These are phyloP conservation scores for Suillus sp. DNA, from an alignment of 768 basidiomycete species.

Conservation along the genomic window DNA sequence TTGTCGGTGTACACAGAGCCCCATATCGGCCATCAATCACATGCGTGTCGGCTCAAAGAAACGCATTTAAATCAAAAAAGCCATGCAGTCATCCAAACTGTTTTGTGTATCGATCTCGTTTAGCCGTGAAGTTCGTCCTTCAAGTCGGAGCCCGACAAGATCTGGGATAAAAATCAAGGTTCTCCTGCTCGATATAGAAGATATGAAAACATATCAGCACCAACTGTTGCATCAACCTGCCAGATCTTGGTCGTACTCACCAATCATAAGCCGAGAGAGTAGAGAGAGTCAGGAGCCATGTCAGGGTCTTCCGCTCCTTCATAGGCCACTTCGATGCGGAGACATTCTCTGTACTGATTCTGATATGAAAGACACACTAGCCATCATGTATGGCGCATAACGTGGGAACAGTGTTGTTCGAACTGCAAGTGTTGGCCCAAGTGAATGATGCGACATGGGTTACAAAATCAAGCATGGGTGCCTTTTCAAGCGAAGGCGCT, in stretches of 20 bases:
- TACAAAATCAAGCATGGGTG: too few species aligned
- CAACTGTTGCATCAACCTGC: neutral
- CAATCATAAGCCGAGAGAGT: conserved; percentile 8
- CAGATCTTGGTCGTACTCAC: neutral
- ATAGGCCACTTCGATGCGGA: conserved; percentile 2
- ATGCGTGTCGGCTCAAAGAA: too few species aligned
- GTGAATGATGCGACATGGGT: neutral
- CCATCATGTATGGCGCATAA: too few species aligned
- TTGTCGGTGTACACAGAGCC: neutral
- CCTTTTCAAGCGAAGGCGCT: neutral
- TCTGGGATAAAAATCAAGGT: neutral
- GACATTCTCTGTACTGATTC: conserved; percentile 9
- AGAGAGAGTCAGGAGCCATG: neutral
- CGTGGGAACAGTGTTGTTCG: neutral
- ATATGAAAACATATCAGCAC: neutral
- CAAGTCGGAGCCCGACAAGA: neutral
- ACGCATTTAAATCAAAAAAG: too few species aligned
- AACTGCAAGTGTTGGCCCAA: neutral
- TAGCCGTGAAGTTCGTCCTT: neutral
- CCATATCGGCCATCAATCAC: too few species aligned
- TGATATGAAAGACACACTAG: conserved; percentile 2
- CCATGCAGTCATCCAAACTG: neutral
- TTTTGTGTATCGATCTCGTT: neutral
- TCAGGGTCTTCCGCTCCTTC: conserved; percentile 4
- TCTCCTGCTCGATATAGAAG: neutral